Evolutionary conservation across 108 stramenopile species (phyloP), one percentile per base, ranked within the genome.

Genomic region (Bacterosira constricta): DNA sequence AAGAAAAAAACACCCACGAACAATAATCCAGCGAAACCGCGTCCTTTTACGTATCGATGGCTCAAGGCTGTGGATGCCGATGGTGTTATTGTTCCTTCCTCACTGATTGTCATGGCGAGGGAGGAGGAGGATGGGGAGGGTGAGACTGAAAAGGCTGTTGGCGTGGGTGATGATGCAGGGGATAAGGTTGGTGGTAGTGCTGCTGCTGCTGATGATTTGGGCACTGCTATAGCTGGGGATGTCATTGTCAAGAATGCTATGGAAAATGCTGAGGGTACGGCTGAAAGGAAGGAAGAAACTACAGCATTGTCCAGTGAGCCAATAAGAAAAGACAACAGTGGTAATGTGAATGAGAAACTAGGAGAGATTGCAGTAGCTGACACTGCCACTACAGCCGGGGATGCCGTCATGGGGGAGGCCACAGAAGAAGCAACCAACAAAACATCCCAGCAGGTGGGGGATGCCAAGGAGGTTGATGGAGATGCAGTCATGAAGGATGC

Each of bases 41-140:
- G 70, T 38, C 84, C 87, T 5, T 90, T 91, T 74, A 44, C 29
- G 15, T 91, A 91, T 58, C 67, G 44, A 17, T 91, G 76, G 55
- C 21, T 74, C 18, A 46, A 65, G 26, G 35, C 54, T 15, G 81
- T 71, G 29, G 79, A 81, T 51, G 83, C 87, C 10, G 66, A 39
- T 0, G 38, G 59, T 17, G 80, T 86, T 49, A 36, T 75, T 4
- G 71, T 90, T 23, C 89, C 89, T 20, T 68, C 65, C 41, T 54
- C 62, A 11, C 37, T 64, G 46, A 35, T 66, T n/a, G 53, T 68
- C 11, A 65, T 59, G 0, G 73, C 51, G n/a, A 55, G 66, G 6
- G 67, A 71, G 1, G 54, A 64, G 46, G 41, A 18, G 17, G 64
- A 45, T 21, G n/a, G 13, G 25, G 55, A 46, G 26, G 71, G 54